phyloP scores from a whole-genome alignment of 2,329 filamentous ascomycete genomes.

The Beauveria scarabaeidicola region DNA sequence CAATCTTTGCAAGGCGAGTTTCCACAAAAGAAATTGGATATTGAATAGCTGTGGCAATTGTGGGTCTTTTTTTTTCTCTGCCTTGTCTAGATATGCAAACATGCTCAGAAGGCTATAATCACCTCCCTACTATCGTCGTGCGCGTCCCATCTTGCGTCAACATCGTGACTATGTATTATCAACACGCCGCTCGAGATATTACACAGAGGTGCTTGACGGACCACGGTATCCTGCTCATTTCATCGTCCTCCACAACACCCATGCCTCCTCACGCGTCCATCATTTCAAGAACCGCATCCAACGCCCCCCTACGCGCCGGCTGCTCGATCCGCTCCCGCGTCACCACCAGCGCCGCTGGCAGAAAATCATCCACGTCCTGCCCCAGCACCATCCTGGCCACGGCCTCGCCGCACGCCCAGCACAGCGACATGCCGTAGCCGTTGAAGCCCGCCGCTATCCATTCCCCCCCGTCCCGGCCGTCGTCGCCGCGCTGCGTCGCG shows the following conservation, averaged over 20 bases:
- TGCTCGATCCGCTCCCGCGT: slow-evolving; percentile 6
- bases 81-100: neutral
- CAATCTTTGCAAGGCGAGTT: neutral
- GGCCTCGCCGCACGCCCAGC: slow-evolving; percentile 36
- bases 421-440: slow-evolving; percentile 39
- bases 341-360: slow-evolving; percentile 4
- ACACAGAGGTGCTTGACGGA: no score
- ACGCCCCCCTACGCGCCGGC: neutral
- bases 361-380: slow-evolving; percentile 7
- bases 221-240: neutral
- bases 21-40: neutral
- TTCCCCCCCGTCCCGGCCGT: slow-evolving; percentile 22
- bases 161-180: no score
- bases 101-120: neutral
- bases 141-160: neutral
- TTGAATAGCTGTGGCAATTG: neutral
- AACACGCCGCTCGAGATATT: no score
- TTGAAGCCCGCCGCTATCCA: slow-evolving; percentile 36
- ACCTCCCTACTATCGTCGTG: neutral
- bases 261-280: neutral
- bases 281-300: neutral
- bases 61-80: neutral
- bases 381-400: slow-evolving; percentile 12
- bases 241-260: neutral
- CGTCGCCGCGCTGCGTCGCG: slow-evolving; percentile 21